Evolutionary conservation across 148 eudicot genomes (phyloP).

Genomic region (Pharnaceum exiguum): DNA sequence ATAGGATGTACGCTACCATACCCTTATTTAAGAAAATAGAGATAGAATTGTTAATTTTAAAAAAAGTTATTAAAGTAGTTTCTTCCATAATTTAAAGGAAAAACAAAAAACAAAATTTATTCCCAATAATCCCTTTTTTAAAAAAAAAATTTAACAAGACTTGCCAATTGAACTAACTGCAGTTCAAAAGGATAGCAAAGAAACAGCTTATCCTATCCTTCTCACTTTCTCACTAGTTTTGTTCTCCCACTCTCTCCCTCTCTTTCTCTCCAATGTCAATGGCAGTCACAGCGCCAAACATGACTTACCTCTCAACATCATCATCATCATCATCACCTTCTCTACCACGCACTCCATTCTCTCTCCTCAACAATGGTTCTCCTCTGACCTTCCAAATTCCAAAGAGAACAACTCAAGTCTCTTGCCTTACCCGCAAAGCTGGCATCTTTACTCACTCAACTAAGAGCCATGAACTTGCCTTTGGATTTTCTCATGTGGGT

Average conservation of each 20-base stretch:
- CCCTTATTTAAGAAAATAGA: too few species aligned
- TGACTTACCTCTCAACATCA: slow-evolving; percentile 3
- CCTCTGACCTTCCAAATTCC: slow-evolving; percentile 17
- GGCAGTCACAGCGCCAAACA: slow-evolving; percentile 10
- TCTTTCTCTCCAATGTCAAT: background rate
- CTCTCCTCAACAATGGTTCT: slow-evolving; percentile 1
- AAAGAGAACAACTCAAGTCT: slow-evolving; percentile 4
- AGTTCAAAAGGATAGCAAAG: too few species aligned
- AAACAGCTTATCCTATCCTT: slow-evolving; percentile 3
- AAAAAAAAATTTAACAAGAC: too few species aligned
- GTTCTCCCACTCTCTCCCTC: background rate
- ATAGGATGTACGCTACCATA: too few species aligned
- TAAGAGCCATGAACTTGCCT: slow-evolving; percentile 1
- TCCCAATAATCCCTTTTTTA: too few species aligned
- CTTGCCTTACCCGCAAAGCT: slow-evolving; percentile 1
- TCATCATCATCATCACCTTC: too few species aligned
- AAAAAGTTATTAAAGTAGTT: too few species aligned
- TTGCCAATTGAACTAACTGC: too few species aligned
- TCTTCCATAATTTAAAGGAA: too few species aligned
- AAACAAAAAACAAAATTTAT: too few species aligned
- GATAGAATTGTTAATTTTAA: too few species aligned
- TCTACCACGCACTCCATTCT: slow-evolving; percentile 10
- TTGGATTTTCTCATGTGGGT: background rate
- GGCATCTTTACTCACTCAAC: slow-evolving; percentile 1
- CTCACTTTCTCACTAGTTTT: background rate